phyloP scores from a whole-genome alignment of 148 eudicot species.

The Amaranthus cruentus region DNA sequence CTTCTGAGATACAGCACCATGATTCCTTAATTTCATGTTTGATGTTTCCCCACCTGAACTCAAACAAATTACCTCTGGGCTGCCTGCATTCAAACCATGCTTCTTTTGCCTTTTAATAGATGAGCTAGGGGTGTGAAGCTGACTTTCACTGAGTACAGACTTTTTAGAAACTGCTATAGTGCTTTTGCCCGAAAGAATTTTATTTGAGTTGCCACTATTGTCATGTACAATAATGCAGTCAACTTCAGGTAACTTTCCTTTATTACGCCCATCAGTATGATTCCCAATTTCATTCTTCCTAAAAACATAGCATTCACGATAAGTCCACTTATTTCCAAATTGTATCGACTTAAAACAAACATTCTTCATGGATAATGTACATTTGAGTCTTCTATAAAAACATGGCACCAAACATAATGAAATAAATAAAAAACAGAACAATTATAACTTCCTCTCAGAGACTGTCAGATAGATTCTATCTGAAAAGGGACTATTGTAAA shows the following conservation, averaged over 20 bases:
- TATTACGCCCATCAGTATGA: constrained; percentile 4
- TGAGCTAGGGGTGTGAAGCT: constrained; percentile 12
- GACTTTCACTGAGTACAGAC: constrained; percentile 18
- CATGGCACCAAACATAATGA: not conserved
- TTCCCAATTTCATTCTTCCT: constrained; percentile 16
- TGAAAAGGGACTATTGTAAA: not conserved
- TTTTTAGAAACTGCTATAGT: constrained; percentile 15
- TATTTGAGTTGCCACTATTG: constrained; percentile 3
- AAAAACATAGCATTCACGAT: not conserved
- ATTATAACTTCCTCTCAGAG: not conserved
- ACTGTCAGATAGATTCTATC: not conserved
- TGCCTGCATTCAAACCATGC: constrained; percentile 35
- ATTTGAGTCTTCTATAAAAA: not conserved
- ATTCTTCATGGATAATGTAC: not conserved
- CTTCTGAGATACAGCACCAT: constrained; percentile 18
- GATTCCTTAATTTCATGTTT: constrained; percentile 32
- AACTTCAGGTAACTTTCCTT: constrained; percentile 10
- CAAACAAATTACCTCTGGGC: constrained; percentile 34
- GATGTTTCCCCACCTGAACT: constrained; percentile 41
- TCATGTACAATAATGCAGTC: not conserved
- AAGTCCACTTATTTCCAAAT: not conserved
- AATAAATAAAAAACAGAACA: not conserved
- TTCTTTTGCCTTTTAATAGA: constrained; percentile 46
- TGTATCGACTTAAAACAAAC: not conserved
- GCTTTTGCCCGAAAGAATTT: constrained; percentile 5